A percentile compares a stretch with the other conserved stretches of the same genome.
Evolutionary conservation across 306 rosid genomes (phyloP).

Genomic region (Inga laurina): DNA sequence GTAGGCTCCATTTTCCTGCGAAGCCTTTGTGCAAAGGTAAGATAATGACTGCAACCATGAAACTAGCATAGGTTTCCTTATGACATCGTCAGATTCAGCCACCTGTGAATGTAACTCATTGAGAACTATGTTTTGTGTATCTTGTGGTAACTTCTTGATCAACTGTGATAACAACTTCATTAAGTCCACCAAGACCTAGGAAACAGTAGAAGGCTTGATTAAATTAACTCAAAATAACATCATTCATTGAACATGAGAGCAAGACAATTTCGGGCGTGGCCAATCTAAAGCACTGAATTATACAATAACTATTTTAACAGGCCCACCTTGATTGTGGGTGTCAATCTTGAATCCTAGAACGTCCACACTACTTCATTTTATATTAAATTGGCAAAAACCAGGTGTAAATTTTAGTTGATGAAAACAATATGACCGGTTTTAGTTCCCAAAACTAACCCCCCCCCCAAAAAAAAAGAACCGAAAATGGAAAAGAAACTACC

Average conservation of each 20-base stretch:
- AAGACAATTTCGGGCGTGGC: conserved; percentile 1
- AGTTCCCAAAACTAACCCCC: background rate
- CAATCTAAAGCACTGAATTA: conserved; percentile 23
- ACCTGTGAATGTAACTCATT: conserved; percentile 83
- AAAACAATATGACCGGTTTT: background rate
- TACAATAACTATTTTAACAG: conserved; percentile 5
- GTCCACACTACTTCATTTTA: conserved; percentile 22
- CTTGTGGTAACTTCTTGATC: conserved; percentile 62
- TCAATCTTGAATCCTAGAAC: conserved; percentile 5
- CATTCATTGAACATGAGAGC: background rate
- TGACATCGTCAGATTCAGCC: conserved; percentile 88
- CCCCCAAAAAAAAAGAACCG: background rate
- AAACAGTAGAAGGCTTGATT: conserved; percentile 24
- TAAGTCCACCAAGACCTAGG: conserved; percentile 82
- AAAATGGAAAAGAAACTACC: background rate
- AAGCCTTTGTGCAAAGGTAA: conserved; percentile 64
- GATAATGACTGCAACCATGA: conserved; percentile 96
- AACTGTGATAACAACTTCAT: conserved; percentile 80
- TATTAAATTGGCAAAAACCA: background rate
- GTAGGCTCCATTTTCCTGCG: conserved; percentile 40
- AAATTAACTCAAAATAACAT: conserved; percentile 22
- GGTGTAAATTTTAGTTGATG: background rate
- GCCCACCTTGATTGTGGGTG: conserved; percentile 9
- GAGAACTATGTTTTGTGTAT: conserved; percentile 70
- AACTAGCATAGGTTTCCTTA: conserved; percentile 80